Evolutionary conservation across 495 filamentous ascomycete species (phyloP).

Genomic region (Hyaloscypha finlandica): DNA sequence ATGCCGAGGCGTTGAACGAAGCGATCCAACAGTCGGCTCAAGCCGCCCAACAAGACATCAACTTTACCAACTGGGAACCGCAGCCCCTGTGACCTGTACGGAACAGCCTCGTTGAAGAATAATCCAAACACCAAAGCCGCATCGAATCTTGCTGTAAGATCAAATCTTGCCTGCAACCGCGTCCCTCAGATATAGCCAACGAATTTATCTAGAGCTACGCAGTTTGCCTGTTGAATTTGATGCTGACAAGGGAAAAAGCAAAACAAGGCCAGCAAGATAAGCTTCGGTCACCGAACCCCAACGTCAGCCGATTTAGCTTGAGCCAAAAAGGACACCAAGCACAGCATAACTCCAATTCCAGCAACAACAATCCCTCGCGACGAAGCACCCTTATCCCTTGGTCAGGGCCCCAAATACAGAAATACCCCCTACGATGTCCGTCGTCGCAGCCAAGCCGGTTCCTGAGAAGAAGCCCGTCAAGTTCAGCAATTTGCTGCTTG

Average conservation of each 20-base stretch:
- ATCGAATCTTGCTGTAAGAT: not conserved
- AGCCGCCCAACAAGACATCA: slow-evolving; percentile 13
- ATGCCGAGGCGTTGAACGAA: slow-evolving; percentile 19
- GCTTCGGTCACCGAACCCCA: slow-evolving; percentile 5
- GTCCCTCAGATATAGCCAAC: not conserved
- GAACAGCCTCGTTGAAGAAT: slow-evolving; percentile 16
- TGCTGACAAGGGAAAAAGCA: slow-evolving; percentile 3
- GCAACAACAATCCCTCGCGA: slow-evolving; percentile 48
- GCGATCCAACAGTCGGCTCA: slow-evolving; percentile 17
- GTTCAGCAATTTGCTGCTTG: slow-evolving; percentile 97
- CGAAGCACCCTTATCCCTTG: slow-evolving; percentile 87
- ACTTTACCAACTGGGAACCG: slow-evolving; percentile 1
- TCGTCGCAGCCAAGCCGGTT: slow-evolving; percentile 56
- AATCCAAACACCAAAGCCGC: not conserved
- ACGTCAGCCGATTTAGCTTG: not conserved
- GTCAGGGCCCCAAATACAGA: slow-evolving; percentile 74
- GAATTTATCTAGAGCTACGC: not conserved
- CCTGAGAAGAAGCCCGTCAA: slow-evolving; percentile 98
- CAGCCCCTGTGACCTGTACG: not conserved
- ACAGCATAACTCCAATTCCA: not conserved
- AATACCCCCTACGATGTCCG: slow-evolving; percentile 57
- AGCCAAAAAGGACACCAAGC: not conserved
- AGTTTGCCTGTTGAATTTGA: not conserved
- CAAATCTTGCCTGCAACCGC: not conserved
- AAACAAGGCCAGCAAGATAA: not conserved